Conservation (phyloP, 805 yeast genomes). For the Yarrowia sp. region DNA sequence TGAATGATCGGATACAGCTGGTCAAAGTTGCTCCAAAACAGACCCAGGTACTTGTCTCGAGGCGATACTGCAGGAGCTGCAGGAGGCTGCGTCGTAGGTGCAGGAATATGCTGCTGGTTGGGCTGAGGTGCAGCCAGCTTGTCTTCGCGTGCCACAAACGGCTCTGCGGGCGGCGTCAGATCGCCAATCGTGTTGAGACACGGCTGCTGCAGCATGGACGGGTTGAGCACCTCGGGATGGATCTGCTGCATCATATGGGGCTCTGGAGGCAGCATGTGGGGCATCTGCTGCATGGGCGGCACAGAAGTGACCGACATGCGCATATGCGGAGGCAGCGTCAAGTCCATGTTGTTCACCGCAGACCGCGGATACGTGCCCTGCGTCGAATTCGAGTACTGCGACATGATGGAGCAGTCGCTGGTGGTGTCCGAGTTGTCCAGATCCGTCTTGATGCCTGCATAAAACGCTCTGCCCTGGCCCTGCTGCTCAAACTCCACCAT, state of each 20-base stretch:
- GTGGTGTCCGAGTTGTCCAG: slow-evolving; percentile 25
- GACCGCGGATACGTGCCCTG: slow-evolving; percentile 5
- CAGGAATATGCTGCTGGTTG: not conserved
- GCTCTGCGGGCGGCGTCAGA: slow-evolving; percentile 19
- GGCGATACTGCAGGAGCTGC: not conserved
- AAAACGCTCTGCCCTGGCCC: slow-evolving; percentile 14
- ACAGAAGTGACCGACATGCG: slow-evolving; percentile 7
- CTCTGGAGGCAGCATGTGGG: not conserved
- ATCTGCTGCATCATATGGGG: not conserved
- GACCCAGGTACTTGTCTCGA: slow-evolving; percentile 33
- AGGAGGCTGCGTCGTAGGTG: not conserved
- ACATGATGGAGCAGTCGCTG: slow-evolving; percentile 18
- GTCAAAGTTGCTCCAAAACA: slow-evolving; percentile 43
- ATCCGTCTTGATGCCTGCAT: slow-evolving; percentile 15
- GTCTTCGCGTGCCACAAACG: slow-evolving; percentile 10
- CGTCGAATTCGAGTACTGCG: slow-evolving; percentile 16
- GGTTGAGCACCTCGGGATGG: slow-evolving; percentile 13
- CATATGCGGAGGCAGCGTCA: slow-evolving; percentile 8
- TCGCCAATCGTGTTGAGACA: slow-evolving; percentile 17
- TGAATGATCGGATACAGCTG: slow-evolving; percentile 45
- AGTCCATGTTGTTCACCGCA: not conserved
- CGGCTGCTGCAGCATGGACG: not conserved
- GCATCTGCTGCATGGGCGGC: not conserved
- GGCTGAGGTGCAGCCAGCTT: not conserved
- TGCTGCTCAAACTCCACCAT: slow-evolving; percentile 26